phyloP scores from a whole-genome alignment of 2,329 filamentous ascomycete genomes.

The Bipolaris gigantea region DNA sequence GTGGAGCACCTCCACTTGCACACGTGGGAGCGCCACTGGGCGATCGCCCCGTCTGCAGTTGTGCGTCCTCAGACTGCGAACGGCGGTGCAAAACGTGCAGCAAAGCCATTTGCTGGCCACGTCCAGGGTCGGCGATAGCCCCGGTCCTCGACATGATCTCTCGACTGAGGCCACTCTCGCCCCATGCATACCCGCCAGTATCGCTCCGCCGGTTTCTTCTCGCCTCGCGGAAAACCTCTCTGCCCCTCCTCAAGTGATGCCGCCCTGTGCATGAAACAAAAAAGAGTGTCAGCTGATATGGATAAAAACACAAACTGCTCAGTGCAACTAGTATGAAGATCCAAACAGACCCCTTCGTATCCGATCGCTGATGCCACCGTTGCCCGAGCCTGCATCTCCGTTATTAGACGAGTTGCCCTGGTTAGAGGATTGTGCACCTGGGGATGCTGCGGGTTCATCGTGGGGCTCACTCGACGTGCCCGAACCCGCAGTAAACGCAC shows the following conservation, averaged over 20 bases:
- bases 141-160: slow-evolving; percentile 1
- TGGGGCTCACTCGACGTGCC: slow-evolving; percentile 27
- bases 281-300: neutral
- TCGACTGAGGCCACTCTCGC: neutral
- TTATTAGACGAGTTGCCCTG: slow-evolving; percentile 12
- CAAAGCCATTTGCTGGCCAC: slow-evolving; percentile 4
- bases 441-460: slow-evolving; percentile 17
- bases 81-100: neutral
- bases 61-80: neutral
- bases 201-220: neutral
- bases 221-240: slow-evolving; percentile 3
- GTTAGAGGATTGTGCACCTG: slow-evolving; percentile 6
- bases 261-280: neutral
- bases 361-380: slow-evolving; percentile 31
- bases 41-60: slow-evolving; percentile 1
- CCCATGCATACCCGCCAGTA: neutral
- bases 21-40: slow-evolving; percentile 3
- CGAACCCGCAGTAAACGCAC: slow-evolving; percentile 29
- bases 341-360: slow-evolving; percentile 43
- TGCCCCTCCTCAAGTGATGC: slow-evolving; percentile 3
- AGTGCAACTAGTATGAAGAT: slow-evolving; percentile 17
- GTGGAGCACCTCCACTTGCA: slow-evolving; percentile 8
- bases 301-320: neutral
- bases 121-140: neutral
- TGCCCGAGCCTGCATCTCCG: slow-evolving; percentile 14